Base-by-base conservation (phyloP, 2,329 filamentous ascomycete genomes). In the Verticillium albo-atrum region DNA sequence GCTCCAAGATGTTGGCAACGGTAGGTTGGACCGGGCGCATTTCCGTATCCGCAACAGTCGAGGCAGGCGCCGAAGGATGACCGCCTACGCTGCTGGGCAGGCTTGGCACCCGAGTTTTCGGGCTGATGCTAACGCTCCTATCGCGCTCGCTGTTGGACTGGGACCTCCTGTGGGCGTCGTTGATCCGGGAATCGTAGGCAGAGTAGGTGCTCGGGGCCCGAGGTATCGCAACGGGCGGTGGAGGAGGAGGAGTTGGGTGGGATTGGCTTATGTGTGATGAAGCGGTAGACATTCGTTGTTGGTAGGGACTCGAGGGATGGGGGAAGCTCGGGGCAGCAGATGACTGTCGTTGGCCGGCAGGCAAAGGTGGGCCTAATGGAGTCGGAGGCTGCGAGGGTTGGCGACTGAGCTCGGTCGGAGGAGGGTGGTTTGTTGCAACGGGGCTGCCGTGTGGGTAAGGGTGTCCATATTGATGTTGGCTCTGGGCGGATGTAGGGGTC, bases 41-140 rank as follows among this genome's bases (percentile, higher is more conserved):
- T 64, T 63, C 60, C 15, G 57, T 56, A 14, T 57, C 55, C 12
- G 42, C 55, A 14, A 51, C 27, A 9, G 42, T 28, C 17, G 51
- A 50, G 12, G 55, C 23, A 6, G 37, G 55, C 23, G 42, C 55
- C 7, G 42, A 50, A 4, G 55, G 55, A 15, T 60, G 60, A 3
- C 61, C 60, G n/a, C 77, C 75, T 52, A 74, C 67, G 66, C 72
- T 79, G 69, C 73, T 80, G 60, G 76, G 77, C 37, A 84, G 68
- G 65, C 81, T 84, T 42, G 80, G 76, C 17, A 88, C 76, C 63
- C 83, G 80, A 35, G 90, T 92, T 75, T 91, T 92, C 30, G 91
- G 91, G 70, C 90, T 94, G 56, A 94, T 85, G 68, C 89, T 93
- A 57, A 89, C 72, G 70, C 88, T 91, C 55, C 83, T 79, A 62